Conservation (phyloP, 148 eudicot species). For the Suaeda aralocaspica region DNA sequence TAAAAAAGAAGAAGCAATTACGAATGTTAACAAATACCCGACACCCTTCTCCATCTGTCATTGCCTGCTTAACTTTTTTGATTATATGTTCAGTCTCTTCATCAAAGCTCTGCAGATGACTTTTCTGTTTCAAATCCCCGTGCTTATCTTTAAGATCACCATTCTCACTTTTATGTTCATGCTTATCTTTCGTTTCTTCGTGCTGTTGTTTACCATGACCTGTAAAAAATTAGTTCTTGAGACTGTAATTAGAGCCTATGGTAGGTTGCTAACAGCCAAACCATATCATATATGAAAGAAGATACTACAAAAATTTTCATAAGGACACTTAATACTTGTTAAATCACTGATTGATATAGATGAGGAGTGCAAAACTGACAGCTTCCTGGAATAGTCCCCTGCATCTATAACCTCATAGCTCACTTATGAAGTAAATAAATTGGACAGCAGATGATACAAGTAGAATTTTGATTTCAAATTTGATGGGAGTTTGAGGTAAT, state of each 20-base stretch:
- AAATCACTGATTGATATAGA: neutral
- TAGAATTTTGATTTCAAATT: neutral
- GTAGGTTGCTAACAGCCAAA: neutral
- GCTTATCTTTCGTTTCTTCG: constrained; percentile 17
- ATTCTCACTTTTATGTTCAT: constrained; percentile 25
- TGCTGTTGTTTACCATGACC: constrained; percentile 23
- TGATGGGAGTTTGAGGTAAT: neutral
- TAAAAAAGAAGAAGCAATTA: neutral
- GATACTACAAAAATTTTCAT: neutral
- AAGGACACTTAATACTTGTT: neutral
- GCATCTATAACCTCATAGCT: neutral
- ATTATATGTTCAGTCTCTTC: constrained; percentile 77
- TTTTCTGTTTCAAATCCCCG: constrained; percentile 46
- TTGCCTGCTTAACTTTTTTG: constrained; percentile 80
- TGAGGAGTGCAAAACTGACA: neutral
- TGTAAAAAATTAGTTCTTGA: constrained; percentile 21
- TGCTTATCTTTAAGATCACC: constrained; percentile 52
- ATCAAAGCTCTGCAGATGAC: constrained; percentile 69
- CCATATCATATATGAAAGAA: neutral
- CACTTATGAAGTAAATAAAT: neutral
- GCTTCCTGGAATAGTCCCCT: neutral
- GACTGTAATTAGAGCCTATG: constrained; percentile 11
- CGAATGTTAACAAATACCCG: constrained; percentile 48
- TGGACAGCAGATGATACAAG: neutral
- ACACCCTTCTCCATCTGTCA: constrained; percentile 84